Conservation (phyloP, 2,329 filamentous ascomycete genomes). For the Phymatotrichopsis omnivora region DNA sequence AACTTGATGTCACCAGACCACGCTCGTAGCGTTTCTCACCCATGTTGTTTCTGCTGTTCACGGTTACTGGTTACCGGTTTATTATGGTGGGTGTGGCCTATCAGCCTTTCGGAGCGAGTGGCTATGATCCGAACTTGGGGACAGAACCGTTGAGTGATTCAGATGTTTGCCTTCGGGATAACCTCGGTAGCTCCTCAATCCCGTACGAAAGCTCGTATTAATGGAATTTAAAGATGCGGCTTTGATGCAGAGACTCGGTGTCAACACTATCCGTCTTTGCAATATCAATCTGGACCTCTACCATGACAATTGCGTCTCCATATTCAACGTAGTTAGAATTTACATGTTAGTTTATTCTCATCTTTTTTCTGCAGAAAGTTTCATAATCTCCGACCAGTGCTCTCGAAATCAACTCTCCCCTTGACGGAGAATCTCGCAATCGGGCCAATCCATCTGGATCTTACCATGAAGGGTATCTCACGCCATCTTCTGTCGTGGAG, state of each 20-base stretch:
- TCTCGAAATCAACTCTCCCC: conserved; percentile 47
- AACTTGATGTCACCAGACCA: too few relatives aligned
- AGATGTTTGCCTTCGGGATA: conserved; percentile 51
- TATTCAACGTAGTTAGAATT: conserved; percentile 75
- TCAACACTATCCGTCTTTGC: conserved; percentile 91
- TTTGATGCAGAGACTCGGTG: conserved; percentile 57
- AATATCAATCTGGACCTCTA: conserved; percentile 69
- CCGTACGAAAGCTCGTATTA: conserved; percentile 39
- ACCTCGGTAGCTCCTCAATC: conserved; percentile 57
- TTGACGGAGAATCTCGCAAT: conserved; percentile 47
- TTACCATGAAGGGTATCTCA: conserved; percentile 53
- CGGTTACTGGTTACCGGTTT: conserved; percentile 48
- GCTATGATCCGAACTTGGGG: conserved; percentile 39
- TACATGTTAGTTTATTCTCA: conserved; percentile 71
- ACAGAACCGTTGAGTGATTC: conserved; percentile 51
- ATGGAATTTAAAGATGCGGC: neutral
- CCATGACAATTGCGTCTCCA: conserved; percentile 74
- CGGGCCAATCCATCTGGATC: conserved; percentile 62
- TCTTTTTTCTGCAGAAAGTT: neutral
- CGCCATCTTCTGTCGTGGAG: conserved; percentile 78
- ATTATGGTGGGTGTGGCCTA: conserved; percentile 57
- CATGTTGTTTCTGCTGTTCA: conserved; percentile 46
- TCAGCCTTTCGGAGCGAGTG: conserved; percentile 54
- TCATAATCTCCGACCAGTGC: conserved; percentile 1
- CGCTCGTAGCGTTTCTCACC: too few relatives aligned